Base-by-base conservation (phyloP, 768 basidiomycete species). In the Austroboletus eburneus region DNA sequence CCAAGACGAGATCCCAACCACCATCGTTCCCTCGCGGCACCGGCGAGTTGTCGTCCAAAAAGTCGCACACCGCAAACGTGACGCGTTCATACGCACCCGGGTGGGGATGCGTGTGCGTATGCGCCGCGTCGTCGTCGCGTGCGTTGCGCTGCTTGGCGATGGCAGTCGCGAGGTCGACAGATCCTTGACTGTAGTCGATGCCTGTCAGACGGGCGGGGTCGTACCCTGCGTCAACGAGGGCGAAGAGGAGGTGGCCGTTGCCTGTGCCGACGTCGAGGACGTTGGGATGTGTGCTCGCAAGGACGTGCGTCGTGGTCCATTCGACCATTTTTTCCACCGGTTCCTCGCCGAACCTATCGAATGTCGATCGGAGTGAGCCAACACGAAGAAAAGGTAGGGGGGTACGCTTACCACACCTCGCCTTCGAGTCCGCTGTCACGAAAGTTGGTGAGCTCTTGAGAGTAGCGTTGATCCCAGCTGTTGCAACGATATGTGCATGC, bases 261-360 rank as follows among this genome's bases (percentile, higher is more conserved):
- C 90, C 90, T 45, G 79, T 80, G 22, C 90, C 90, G 25, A 92
- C 72, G 59, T 92, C 90, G 34, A 91, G 74, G 21, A 86, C 73
- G 23, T 64, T 71, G n/a, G 80, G 73, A 21, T 69, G 63, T 3
- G 64, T 55, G 5, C 65, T 55, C 3, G 78, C 65, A 9, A 85
- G 79, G 16, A 79, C 67, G 49, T 86, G 68, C 29, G 77, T 68
- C 27, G 73, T 47, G 0, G 73, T 70, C 90, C 90, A 91, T 13
- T 82, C 73, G 7, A 87, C 79, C 86, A 91, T 91, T 57, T 87
- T 88, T 52, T 81, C 76, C 4, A 87, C 74, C 29, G 77, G 80
- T 50, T 88, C 86, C 42, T 75, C 70, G 8, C 90, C 89, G 58
- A 92, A 92, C 89, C 90, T 91, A 51, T n/a, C n/a, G n/a, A n/a